Conservation (phyloP, 176 grass and related monocot species). For the Zea luxurians region DNA sequence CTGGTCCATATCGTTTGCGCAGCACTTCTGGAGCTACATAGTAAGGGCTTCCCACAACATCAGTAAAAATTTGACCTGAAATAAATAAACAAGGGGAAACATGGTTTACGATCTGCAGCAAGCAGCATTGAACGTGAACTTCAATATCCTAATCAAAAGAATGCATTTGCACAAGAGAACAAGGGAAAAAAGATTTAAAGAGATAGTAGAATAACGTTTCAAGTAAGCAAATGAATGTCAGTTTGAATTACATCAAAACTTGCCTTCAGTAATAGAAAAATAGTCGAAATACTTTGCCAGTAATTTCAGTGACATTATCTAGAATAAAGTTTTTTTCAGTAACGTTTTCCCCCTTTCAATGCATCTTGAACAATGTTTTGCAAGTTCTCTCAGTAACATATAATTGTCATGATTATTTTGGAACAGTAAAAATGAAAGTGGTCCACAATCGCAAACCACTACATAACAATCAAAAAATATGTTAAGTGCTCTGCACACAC, state of each 20-base stretch:
- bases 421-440: slow-evolving; percentile 2
- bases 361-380: neutral
- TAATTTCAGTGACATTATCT: neutral
- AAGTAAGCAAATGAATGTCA: neutral
- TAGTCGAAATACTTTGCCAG: neutral
- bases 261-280: neutral
- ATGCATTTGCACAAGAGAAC: neutral
- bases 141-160: neutral
- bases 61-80: slow-evolving; percentile 78
- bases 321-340: neutral
- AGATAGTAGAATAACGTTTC: neutral
- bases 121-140: neutral
- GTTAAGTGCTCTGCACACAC: neutral
- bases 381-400: neutral
- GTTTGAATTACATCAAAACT: neutral
- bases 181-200: neutral
- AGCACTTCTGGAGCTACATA: slow-evolving; percentile 91
- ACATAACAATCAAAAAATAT: neutral
- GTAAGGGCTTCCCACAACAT: slow-evolving; percentile 90
- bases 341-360: neutral
- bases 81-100: neutral
- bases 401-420: neutral
- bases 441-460: neutral
- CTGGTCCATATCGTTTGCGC: slow-evolving; percentile 68
- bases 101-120: neutral